Base-by-base conservation (phyloP, 768 basidiomycete genomes). In the Leccinellum luteum region DNA sequence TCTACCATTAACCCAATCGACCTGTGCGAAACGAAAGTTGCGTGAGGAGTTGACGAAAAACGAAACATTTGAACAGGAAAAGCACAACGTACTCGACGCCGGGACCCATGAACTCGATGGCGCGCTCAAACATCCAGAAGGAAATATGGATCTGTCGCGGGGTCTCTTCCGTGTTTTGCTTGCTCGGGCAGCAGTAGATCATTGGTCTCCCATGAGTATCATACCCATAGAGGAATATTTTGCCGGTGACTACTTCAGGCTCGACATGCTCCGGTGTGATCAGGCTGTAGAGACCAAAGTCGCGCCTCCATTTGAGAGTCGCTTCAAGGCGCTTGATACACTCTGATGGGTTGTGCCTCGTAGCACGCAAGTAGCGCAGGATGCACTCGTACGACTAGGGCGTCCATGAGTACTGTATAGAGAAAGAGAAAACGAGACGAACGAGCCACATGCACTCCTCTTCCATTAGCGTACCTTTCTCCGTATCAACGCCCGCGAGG, bases 171-270 rank as follows among this genome's bases (percentile, higher is more conserved):
- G 91, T 94, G 70, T 94, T 94, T 70, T 94, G 92, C 19, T 83
- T 84, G 66, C 78, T 79, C 3, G 84, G 84, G 43, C 75, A 75
- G 77, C 92, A 79, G 72, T 92, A 92, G 38, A 86, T 72, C 0
- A 77, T 85, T 3, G 91, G 90, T 55, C 89, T 77, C 12, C 86
- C 80, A 25, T 72, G 72, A 6, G 73, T 72, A 69, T 94, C 92
- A 67, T 82, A 93, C 6, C 93, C 94, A 63, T 89, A 90, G n/a
- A 86, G 59, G 51, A 94, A 75, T 68, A 85, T 80, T 74, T 96
- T 95, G 32, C 94, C 94, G 6, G 92, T 96, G 47, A 88, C 73
- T 2, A 83, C 86, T 75, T 95, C 93, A 17, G 85, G 84, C 62
- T 89, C 87, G 61, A 96, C 84, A 58, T 81, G 75, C 0, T 80